Evolutionary conservation across 305 asterid species (phyloP).

Genomic region (Salvia sclarea): DNA sequence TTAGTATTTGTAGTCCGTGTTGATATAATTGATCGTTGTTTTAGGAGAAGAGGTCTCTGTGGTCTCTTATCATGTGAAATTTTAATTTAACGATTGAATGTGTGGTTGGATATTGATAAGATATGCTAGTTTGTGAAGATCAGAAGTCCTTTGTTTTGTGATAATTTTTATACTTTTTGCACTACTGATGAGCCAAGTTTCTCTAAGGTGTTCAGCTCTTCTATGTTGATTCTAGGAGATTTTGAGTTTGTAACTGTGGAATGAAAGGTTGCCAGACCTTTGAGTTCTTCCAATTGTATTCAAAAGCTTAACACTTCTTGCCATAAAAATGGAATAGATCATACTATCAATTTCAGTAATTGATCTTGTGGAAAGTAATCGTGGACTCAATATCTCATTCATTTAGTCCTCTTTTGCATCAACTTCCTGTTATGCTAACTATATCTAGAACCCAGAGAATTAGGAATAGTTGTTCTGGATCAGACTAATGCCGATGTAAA

Average conservation of each 20-base stretch:
- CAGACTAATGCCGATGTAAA: neutral
- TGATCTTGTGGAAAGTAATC: neutral
- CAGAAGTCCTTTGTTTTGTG: neutral
- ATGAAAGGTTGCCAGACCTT: neutral
- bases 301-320: neutral
- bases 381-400: neutral
- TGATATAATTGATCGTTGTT: constrained; percentile 8
- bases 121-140: constrained; percentile 19
- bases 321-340: neutral
- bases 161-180: constrained; percentile 12
- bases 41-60: neutral
- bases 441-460: constrained; percentile 1
- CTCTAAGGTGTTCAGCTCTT: neutral
- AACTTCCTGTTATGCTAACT: neutral
- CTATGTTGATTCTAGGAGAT: too few relatives aligned
- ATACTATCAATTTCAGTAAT: neutral
- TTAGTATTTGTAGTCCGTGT: constrained; percentile 13
- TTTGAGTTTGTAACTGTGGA: too few relatives aligned
- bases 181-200: neutral
- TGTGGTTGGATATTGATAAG: constrained; percentile 2
- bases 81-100: neutral
- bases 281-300: neutral
- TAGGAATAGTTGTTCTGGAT: neutral
- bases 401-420: neutral
- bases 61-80: neutral